Percentiles rank a stretch among this genome's conserved stretches.
phyloP scores from a whole-genome alignment of 73 alveolate genomes.

The Effrenium voratum region DNA sequence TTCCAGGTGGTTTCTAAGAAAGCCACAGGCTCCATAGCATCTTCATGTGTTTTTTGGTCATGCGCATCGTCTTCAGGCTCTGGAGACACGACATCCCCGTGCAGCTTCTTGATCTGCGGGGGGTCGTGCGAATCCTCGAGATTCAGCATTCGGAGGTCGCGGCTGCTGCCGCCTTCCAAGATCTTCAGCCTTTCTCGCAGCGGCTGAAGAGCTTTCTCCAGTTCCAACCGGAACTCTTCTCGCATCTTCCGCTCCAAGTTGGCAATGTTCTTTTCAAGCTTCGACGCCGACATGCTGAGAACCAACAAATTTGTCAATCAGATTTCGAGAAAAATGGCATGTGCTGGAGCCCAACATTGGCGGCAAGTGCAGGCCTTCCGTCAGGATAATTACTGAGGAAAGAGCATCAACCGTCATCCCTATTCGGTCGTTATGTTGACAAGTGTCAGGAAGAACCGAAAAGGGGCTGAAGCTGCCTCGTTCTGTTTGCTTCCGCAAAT shows the following conservation, averaged over 20 bases:
- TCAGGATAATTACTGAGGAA: too few species aligned
- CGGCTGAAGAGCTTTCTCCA: constrained; percentile 28
- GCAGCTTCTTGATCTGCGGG: constrained; percentile 20
- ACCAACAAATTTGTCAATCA: too few species aligned
- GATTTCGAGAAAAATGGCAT: too few species aligned
- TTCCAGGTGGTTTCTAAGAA: constrained; percentile 66
- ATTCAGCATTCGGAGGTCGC: background rate
- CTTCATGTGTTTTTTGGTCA: background rate
- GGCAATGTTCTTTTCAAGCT: constrained; percentile 67
- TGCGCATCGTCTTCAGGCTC: background rate
- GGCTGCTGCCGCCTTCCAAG: background rate
- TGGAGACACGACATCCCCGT: constrained; percentile 4
- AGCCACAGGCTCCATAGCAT: constrained; percentile 66
- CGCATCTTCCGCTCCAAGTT: constrained; percentile 79
- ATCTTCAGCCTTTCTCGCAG: background rate
- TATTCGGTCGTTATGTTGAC: too few species aligned
- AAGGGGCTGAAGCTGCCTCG: too few species aligned
- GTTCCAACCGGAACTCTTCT: constrained; percentile 21
- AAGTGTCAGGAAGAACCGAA: too few species aligned
- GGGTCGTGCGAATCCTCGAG: background rate
- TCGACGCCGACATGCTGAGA: constrained; percentile 80
- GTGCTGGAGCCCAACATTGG: too few species aligned
- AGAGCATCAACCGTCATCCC: too few species aligned
- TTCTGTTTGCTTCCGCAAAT: too few species aligned
- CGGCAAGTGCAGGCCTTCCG: too few species aligned